These are phyloP conservation scores for Solanum pennellii DNA, from an alignment of 257 asterid species.

Conservation along the genomic window DNA sequence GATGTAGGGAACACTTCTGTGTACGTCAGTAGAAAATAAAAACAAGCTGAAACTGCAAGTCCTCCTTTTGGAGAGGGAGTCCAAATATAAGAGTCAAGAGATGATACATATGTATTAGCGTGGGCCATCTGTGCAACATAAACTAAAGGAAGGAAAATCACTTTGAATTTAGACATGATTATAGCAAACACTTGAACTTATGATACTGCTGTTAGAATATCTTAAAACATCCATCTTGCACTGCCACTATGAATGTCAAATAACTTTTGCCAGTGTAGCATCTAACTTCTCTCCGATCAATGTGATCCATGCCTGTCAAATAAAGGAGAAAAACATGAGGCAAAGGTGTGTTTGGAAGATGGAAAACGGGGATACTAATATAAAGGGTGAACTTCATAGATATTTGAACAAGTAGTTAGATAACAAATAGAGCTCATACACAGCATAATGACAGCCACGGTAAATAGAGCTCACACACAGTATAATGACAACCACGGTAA, in stretches of 20 bases:
- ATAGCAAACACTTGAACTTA: background rate
- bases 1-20: background rate
- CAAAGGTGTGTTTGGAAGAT: background rate
- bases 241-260: constrained; percentile 3
- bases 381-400: background rate
- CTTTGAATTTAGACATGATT: background rate
- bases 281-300: constrained; percentile 79
- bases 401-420: background rate
- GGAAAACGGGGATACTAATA: background rate
- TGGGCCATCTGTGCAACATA: background rate
- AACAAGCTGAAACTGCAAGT: background rate
- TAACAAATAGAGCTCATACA: background rate
- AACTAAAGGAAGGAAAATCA: background rate
- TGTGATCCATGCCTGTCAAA: constrained; percentile 77
- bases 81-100: background rate
- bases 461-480: background rate
- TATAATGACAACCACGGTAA: background rate
- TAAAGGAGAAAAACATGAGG: constrained; percentile 4
- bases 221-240: background rate
- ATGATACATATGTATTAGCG: background rate
- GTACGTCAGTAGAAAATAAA: background rate
- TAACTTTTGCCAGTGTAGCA: constrained; percentile 52
- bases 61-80: background rate
- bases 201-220: background rate
- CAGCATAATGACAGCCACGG: background rate